Evolutionary conservation across 2,329 filamentous ascomycete genomes (phyloP).

Genomic region (Fusarium tuaranense): DNA sequence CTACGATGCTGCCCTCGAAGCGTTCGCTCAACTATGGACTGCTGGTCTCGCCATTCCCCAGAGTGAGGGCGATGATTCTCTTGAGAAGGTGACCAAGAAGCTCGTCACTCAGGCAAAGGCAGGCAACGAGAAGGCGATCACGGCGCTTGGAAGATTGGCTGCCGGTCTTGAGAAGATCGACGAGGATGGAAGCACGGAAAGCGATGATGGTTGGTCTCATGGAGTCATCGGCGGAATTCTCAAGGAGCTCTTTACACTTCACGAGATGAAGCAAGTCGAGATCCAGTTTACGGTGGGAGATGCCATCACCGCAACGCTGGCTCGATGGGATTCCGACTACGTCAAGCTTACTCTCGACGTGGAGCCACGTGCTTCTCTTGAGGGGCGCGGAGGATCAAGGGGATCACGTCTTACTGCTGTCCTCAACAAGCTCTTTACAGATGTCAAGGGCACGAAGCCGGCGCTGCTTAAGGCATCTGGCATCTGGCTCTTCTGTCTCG

Average conservation of each 20-base stretch:
- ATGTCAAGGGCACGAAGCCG: constrained; percentile 88
- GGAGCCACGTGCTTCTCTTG: constrained; percentile 58
- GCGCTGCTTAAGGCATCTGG: constrained; percentile 91
- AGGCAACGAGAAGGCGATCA: constrained; percentile 84
- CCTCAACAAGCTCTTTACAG: constrained; percentile 78
- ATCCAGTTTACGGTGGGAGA: constrained; percentile 93
- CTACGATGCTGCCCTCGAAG: constrained; percentile 58
- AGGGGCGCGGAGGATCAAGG: constrained; percentile 54
- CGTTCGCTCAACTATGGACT: constrained; percentile 60
- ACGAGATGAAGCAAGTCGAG: constrained; percentile 88
- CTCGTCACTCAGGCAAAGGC: constrained; percentile 79
- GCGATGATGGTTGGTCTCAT: constrained; percentile 48
- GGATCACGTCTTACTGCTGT: constrained; percentile 62
- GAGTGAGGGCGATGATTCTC: constrained; percentile 44
- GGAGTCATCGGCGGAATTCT: constrained; percentile 67
- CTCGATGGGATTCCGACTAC: constrained; percentile 86
- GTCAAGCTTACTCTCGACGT: constrained; percentile 83
- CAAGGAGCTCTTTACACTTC: constrained; percentile 77
- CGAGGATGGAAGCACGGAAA: constrained; percentile 10
- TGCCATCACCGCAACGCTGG: constrained; percentile 81
- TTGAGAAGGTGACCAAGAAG: constrained; percentile 67
- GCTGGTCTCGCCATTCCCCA: constrained; percentile 55
- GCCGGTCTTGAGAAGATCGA: constrained; percentile 65
- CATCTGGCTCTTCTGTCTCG: constrained; percentile 92
- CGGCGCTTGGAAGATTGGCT: constrained; percentile 82